A percentile compares a stretch with the other conserved stretches of the same genome.
phyloP scores from a whole-genome alignment of 1,284 basidiomycete species.

The Boletus sp. region DNA sequence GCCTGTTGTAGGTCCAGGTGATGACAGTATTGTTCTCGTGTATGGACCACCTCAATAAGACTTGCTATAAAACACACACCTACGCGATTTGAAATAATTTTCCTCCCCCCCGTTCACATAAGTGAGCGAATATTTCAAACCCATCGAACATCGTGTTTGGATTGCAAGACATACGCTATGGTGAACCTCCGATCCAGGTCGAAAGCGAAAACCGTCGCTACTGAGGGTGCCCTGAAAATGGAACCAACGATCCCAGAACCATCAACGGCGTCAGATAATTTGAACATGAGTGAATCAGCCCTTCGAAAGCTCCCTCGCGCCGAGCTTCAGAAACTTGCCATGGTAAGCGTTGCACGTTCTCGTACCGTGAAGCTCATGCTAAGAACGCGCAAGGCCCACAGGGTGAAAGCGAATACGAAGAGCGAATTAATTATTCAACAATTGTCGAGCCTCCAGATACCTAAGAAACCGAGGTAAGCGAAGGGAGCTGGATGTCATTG shows the following conservation, averaged over 20 bases:
- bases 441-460: constrained; percentile 8
- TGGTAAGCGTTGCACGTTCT: constrained; percentile 14
- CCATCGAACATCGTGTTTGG: not conserved
- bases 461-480: constrained; percentile 14
- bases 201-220: constrained; percentile 5
- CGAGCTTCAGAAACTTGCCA: constrained; percentile 29
- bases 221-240: not conserved
- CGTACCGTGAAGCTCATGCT: not conserved
- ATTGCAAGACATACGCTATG: constrained; percentile 6
- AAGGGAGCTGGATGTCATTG: not conserved
- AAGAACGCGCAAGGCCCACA: constrained; percentile 18
- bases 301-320: constrained; percentile 29
- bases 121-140: not conserved
- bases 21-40: constrained; percentile 18
- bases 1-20: constrained; percentile 19
- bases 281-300: constrained; percentile 10
- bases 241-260: not conserved
- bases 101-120: not conserved
- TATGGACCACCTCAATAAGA: constrained; percentile 2
- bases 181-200: constrained; percentile 9
- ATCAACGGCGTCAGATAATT: not conserved
- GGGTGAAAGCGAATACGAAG: constrained; percentile 29
- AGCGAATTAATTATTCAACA: constrained; percentile 27
- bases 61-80: constrained; percentile 10
- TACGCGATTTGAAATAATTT: not conserved